Evolutionary conservation across 257 asterid genomes (phyloP).

Genomic region (Linaria vulgaris): DNA sequence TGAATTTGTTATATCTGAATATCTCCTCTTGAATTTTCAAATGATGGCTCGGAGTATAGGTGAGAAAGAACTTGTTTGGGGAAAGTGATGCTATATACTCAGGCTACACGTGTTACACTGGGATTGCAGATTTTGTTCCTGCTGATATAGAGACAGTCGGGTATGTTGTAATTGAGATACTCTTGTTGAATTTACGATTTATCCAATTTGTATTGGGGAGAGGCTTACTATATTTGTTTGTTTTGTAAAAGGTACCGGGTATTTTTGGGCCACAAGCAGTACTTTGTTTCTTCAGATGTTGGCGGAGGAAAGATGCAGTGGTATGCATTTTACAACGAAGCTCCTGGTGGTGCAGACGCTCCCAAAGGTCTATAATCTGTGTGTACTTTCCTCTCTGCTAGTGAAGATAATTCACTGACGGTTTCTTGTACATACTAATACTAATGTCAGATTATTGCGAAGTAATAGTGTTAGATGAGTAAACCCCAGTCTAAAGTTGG

Average conservation of each 20-base stretch:
- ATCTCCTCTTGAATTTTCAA: background rate
- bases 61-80: constrained; percentile 75
- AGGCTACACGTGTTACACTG: constrained; percentile 97
- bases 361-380: constrained; percentile 46
- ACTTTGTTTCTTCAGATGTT: constrained; percentile 97
- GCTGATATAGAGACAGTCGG: constrained; percentile 96
- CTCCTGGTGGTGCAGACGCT: constrained; percentile 72
- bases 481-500: no score
- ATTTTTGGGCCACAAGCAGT: constrained; percentile 93
- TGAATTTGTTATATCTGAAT: background rate
- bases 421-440: no score
- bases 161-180: constrained; percentile 41
- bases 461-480: no score
- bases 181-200: background rate
- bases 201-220: background rate
- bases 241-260: constrained; percentile 80
- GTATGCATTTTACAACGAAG: constrained; percentile 91
- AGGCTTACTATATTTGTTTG: constrained; percentile 15
- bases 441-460: no score
- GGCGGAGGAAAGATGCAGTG: constrained; percentile 99
- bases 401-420: no score
- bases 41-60: constrained; percentile 42
- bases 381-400: constrained; percentile 12
- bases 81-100: constrained; percentile 64
- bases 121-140: constrained; percentile 90